A percentile compares a stretch with the other conserved stretches of the same genome.
Conservation (phyloP, 2,329 filamentous ascomycete genomes). For the Pseudogymnoascus sp. region DNA sequence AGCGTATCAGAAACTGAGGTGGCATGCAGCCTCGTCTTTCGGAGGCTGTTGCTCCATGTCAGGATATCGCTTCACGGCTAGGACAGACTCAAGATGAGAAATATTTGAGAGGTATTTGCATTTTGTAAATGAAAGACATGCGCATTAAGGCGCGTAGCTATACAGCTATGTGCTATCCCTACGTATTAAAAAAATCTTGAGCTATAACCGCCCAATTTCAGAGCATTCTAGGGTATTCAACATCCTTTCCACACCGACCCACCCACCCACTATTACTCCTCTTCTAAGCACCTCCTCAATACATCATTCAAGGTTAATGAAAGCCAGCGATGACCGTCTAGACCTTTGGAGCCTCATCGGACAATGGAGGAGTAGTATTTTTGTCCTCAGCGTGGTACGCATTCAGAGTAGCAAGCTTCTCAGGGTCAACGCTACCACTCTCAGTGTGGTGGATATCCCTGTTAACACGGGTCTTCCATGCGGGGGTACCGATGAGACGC, state of each 20-base stretch:
- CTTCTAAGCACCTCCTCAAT: no score
- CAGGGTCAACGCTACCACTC: slow-evolving; percentile 23
- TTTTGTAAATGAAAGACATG: background rate
- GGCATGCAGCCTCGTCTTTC: background rate
- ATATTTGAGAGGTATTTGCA: background rate
- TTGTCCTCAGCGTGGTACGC: slow-evolving; percentile 11
- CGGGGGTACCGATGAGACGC: slow-evolving; percentile 10
- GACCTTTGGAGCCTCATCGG: background rate
- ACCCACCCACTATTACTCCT: background rate
- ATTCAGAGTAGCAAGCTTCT: slow-evolving; percentile 18
- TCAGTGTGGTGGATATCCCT: slow-evolving; percentile 17
- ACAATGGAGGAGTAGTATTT: background rate
- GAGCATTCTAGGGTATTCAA: background rate
- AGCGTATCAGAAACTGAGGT: background rate
- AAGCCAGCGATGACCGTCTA: background rate
- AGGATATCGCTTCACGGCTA: background rate
- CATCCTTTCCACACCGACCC: background rate
- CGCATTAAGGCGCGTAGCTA: background rate
- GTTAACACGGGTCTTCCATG: slow-evolving; percentile 21
- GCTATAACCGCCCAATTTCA: background rate
- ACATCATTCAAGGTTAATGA: background rate
- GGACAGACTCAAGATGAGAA: background rate
- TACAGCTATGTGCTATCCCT: background rate
- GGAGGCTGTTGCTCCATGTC: background rate
- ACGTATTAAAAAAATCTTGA: background rate